Conservation (phyloP, 2,329 filamentous ascomycete species). For the Penicillium capsulatum region DNA sequence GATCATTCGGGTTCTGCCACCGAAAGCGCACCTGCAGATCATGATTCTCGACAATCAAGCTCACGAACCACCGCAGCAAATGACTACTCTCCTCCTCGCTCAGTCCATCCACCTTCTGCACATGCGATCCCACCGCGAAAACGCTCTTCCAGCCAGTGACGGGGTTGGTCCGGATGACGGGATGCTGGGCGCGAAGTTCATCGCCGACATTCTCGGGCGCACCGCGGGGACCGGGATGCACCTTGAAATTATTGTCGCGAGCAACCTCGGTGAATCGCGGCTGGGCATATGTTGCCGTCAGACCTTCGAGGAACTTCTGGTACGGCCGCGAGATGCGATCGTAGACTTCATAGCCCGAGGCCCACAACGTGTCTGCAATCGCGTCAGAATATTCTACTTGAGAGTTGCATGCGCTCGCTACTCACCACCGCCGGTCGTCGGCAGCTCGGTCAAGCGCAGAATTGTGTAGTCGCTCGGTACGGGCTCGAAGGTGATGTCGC, state of each 20-base stretch:
- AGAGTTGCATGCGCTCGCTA: not conserved
- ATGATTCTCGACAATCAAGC: conserved; percentile 39
- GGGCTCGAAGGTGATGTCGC: conserved; percentile 49
- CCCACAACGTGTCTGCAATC: conserved; percentile 30
- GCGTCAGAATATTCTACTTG: not conserved
- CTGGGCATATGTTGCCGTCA: conserved; percentile 37
- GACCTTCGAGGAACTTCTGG: conserved; percentile 37
- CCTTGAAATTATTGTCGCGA: conserved; percentile 27
- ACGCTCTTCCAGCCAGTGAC: conserved; percentile 39
- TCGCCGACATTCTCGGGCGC: conserved; percentile 56
- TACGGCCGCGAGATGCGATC: conserved; percentile 41
- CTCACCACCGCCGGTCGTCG: conserved; percentile 41
- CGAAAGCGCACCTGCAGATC: conserved; percentile 40
- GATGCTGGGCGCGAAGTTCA: conserved; percentile 47
- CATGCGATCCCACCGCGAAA: conserved; percentile 33
- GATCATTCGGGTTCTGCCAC: conserved; percentile 43
- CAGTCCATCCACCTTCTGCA: conserved; percentile 33
- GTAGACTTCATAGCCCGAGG: no score
- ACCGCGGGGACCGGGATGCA: conserved; percentile 39
- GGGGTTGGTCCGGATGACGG: conserved; percentile 52
- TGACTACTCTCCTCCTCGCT: conserved; percentile 31
- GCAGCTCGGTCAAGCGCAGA: conserved; percentile 43
- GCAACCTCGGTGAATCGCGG: conserved; percentile 31
- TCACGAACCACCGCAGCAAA: conserved; percentile 35
- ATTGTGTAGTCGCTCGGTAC: conserved; percentile 48